Evolutionary conservation across 2,329 filamentous ascomycete species (phyloP).

Genomic region (Clonostachys sp.): DNA sequence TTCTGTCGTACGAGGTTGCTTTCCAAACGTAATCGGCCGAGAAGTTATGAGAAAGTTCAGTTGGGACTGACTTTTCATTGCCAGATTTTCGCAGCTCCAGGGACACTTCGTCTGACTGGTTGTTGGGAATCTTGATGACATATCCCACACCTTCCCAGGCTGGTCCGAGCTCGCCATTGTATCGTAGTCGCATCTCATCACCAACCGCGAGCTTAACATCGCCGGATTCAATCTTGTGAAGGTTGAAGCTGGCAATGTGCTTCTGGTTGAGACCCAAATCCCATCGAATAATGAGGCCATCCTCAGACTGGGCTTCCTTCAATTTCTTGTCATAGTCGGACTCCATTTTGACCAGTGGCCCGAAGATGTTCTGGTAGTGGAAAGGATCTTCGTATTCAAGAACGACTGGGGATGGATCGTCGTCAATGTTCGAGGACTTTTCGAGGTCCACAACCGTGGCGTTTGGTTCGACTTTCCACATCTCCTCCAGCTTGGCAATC

Average conservation of each 20-base stretch:
- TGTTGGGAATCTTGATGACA: constrained; percentile 99
- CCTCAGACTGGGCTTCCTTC: constrained; percentile 96
- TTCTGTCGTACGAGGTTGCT: constrained; percentile 96
- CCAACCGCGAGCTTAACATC: constrained; percentile 97
- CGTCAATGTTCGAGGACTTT: constrained; percentile 85
- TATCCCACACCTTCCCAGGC: constrained; percentile 98
- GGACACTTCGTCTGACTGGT: constrained; percentile 95
- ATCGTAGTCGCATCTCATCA: constrained; percentile 96
- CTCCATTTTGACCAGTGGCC: constrained; percentile 96
- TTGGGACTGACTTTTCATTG: constrained; percentile 93
- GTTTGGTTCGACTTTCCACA: constrained; percentile 94
- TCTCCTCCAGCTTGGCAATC: constrained; percentile 93
- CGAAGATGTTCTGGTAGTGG: constrained; percentile 98
- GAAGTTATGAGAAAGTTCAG: constrained; percentile 95
- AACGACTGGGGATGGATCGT: constrained; percentile 89
- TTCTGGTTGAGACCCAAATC: constrained; percentile 96
- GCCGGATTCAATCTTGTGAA: constrained; percentile 94
- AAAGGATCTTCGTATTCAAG: constrained; percentile 95
- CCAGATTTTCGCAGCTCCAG: constrained; percentile 91
- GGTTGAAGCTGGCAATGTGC: constrained; percentile 88
- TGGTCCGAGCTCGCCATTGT: constrained; percentile 86
- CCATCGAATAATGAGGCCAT: constrained; percentile 92
- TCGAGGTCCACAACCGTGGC: constrained; percentile 90
- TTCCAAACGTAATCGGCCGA: constrained; percentile 99
- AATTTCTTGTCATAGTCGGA: constrained; percentile 98